These are phyloP conservation scores for Eucalyptus regnans DNA, from an alignment of 345 rosid genomes.

Conservation along the genomic window DNA sequence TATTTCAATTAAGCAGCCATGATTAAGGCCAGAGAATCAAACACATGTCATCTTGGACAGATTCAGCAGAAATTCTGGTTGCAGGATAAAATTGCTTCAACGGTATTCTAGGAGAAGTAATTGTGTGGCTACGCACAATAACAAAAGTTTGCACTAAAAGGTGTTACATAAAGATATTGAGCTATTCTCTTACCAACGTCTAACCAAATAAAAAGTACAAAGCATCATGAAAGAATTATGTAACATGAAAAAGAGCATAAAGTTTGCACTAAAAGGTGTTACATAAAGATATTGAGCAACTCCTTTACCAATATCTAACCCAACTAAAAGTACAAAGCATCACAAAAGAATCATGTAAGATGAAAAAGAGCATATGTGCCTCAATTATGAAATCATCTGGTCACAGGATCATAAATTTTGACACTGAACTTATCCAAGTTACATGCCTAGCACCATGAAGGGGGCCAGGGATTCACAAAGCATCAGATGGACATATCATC, in stretches of 20 bases:
- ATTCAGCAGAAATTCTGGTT: not conserved
- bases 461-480: not conserved
- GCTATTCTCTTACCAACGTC: not conserved
- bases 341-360: not conserved
- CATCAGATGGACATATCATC: not conserved
- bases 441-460: not conserved
- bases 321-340: not conserved
- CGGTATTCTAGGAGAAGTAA: not conserved
- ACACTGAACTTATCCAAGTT: not conserved
- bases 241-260: not conserved
- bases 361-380: not conserved
- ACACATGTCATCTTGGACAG: not conserved
- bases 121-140: not conserved
- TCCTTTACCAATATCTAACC: not conserved
- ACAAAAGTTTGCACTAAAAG: not conserved
- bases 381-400: not conserved
- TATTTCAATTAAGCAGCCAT: not conserved
- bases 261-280: not conserved
- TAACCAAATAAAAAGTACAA: not conserved
- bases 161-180: not conserved
- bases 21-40: not conserved
- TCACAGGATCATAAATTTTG: not conserved
- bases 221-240: not conserved
- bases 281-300: not conserved
- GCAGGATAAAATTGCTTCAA: not conserved